These are phyloP conservation scores for Pelargonium nanum DNA, from an alignment of 345 rosid genomes.

Conservation along the genomic window DNA sequence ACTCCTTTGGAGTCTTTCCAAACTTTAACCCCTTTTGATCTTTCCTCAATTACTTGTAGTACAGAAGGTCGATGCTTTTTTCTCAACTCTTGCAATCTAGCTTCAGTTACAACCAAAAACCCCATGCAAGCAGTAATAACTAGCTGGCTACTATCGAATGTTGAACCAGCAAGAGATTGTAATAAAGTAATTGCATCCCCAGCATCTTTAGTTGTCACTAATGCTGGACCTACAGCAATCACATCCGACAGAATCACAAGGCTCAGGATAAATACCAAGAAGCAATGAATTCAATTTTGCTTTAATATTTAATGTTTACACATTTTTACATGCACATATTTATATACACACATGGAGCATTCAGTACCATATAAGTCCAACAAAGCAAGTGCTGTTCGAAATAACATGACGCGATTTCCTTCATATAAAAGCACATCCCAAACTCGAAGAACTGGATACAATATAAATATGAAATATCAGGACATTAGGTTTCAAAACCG, in stretches of 20 bases:
- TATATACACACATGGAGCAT: constrained; percentile 10
- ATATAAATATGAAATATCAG: background rate
- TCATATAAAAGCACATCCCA: constrained; percentile 96
- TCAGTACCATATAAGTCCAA: constrained; percentile 79
- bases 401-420: constrained; percentile 94
- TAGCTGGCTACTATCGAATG: constrained; percentile 97
- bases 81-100: constrained; percentile 61
- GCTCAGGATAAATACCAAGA: constrained; percentile 5
- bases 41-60: constrained; percentile 51
- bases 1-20: constrained; percentile 81
- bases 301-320: no score
- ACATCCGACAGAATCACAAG: constrained; percentile 23
- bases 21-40: constrained; percentile 41
- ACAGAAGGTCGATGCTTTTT: constrained; percentile 66
- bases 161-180: constrained; percentile 81
- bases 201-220: constrained; percentile 76
- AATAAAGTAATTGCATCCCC: constrained; percentile 82
- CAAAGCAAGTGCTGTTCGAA: constrained; percentile 86
- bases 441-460: constrained; percentile 67
- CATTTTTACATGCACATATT: constrained; percentile 5
- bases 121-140: constrained; percentile 90
- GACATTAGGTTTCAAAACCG: no score
- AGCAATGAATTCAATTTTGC: constrained; percentile 4
- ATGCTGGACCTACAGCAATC: constrained; percentile 59
- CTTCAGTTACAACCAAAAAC: constrained; percentile 59